A percentile compares a stretch with the other conserved stretches of the same genome.
Conservation (phyloP, 2,329 filamentous ascomycete species). For the Penicillium sp. region DNA sequence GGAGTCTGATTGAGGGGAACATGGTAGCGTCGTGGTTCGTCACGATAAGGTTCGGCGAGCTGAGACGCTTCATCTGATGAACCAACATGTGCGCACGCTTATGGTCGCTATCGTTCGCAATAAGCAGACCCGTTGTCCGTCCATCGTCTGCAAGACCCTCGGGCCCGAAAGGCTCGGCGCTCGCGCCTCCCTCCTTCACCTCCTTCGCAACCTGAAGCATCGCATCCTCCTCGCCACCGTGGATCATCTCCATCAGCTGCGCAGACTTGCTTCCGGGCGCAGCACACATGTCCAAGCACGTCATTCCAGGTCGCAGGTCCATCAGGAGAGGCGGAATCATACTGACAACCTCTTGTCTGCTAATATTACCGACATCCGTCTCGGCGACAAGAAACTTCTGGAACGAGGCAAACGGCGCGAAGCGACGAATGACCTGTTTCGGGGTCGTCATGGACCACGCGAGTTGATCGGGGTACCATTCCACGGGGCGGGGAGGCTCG, state of each 20-base stretch:
- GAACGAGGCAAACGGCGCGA: conserved; percentile 91
- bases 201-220: conserved; percentile 73
- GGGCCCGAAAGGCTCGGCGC: conserved; percentile 48
- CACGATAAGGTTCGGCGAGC: conserved; percentile 94
- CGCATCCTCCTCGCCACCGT: conserved; percentile 86
- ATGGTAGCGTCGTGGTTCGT: conserved; percentile 98
- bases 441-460: conserved; percentile 98
- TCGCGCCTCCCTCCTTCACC: conserved; percentile 65
- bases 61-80: conserved; percentile 95
- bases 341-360: conserved; percentile 94
- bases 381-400: conserved; percentile 98
- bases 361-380: conserved; percentile 96
- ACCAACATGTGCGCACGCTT: conserved; percentile 96
- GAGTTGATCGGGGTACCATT: conserved; percentile 93
- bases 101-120: conserved; percentile 97
- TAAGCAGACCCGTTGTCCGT: conserved; percentile 84
- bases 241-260: conserved; percentile 92
- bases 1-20: conserved; percentile 90
- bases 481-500: conserved; percentile 77
- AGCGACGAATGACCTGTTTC: conserved; percentile 93
- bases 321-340: conserved; percentile 98
- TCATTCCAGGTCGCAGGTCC: conserved; percentile 89
- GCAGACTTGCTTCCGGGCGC: conserved; percentile 97
- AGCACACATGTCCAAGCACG: conserved; percentile 92
- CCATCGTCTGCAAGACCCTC: conserved; percentile 75